Conservation (phyloP, 352 stramenopile species). For the Phytopythium cucurbitacearum region DNA sequence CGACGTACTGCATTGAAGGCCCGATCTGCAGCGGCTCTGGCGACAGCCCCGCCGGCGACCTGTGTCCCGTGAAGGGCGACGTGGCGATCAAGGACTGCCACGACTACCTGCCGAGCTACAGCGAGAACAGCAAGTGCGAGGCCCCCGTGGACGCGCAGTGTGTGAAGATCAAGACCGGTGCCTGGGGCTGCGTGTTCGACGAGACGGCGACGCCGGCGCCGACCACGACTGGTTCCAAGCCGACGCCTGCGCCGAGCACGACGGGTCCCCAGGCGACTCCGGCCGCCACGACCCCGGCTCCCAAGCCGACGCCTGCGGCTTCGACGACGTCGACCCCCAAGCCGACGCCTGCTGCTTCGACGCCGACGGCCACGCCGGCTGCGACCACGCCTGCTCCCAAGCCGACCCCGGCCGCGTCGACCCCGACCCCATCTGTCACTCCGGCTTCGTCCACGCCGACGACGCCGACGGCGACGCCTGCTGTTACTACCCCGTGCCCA, state of each 20-base stretch:
- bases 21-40: constrained; percentile 57
- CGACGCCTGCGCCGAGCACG: constrained; percentile 6
- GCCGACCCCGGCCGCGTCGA: constrained; percentile 1
- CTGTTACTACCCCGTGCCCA: constrained; percentile 4
- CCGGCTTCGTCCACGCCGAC: constrained; percentile 12
- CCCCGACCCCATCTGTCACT: constrained; percentile 1
- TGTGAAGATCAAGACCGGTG: constrained; percentile 64
- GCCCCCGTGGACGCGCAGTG: constrained; percentile 47
- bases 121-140: constrained; percentile 38
- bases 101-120: constrained; percentile 51
- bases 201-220: constrained; percentile 17
- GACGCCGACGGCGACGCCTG: constrained; percentile 1
- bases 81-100: constrained; percentile 54
- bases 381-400: constrained; percentile 2
- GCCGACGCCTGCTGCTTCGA: constrained; percentile 3
- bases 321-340: constrained; percentile 6
- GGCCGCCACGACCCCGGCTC: constrained; percentile 7
- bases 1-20: constrained; percentile 67
- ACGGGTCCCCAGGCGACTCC: constrained; percentile 6
- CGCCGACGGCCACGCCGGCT: constrained; percentile 12
- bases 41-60: constrained; percentile 24
- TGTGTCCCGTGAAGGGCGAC: constrained; percentile 58
- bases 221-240: constrained; percentile 14
- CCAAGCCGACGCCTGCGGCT: constrained; percentile 10
- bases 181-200: constrained; percentile 60